Evolutionary conservation across 139 green algal genomes (phyloP), one percentile per base, ranked within the genome.

Genomic region (Marvania coccoides): DNA sequence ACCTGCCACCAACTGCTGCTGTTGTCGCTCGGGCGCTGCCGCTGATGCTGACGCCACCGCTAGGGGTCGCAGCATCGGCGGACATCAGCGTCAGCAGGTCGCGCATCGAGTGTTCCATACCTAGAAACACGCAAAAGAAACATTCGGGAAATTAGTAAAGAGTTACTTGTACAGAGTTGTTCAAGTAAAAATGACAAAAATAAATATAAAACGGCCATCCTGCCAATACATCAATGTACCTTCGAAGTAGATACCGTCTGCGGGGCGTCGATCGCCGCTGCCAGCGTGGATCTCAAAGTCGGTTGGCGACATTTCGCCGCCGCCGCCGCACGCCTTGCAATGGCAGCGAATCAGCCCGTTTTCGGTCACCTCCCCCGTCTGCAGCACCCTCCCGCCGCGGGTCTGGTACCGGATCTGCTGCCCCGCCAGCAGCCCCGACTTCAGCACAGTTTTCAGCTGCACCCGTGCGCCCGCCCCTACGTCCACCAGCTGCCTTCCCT

Each of bases 241-340:
- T 2, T 68, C 39, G 6, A 85, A 47, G 67, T 64, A 82, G 64
- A 85, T 84, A 24, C 55, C 59, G 51, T 87, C 70, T 4, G 42
- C 67, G 2, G 77, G 73, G 1, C 70, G 60, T 14, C 77, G 63
- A 38, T 82, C 70, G 36, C 69, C 54, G 67, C 48, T 71, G 46
- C 71, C 73, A 9, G 47, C 69, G 64, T 85, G 71, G 63, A 79
- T 72, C 48, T 85, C 74, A 59, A 81, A 85, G 61, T 81, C 67
- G 47, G 53, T 70, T 31, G 51, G 38, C n/a, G 46, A 70, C 23
- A 73, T 47, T 15, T 34, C 24, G 14, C 39, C 39, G 23, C 26
- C 24, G 31, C 63, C 51, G 42, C 23, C 31, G 71, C 77, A 81
- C 39, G 29, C 23, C 9, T 36, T 53, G 62, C 74, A 85, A 31